Conservation (phyloP, 495 filamentous ascomycete genomes). For the Penicillium mononematosum region DNA sequence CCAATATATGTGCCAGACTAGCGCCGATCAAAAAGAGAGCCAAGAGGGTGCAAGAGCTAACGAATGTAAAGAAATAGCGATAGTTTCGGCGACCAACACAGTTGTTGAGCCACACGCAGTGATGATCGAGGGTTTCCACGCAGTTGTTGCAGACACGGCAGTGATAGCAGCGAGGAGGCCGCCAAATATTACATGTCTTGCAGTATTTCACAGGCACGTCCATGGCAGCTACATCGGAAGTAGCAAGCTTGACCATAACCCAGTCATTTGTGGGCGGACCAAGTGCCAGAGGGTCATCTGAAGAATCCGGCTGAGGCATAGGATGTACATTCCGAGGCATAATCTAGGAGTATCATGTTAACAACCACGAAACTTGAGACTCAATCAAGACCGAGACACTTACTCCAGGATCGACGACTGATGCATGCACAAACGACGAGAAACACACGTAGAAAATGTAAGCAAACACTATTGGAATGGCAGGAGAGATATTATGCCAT, state of each 20-base stretch:
- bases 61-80: conserved; percentile 93
- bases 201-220: conserved; percentile 98
- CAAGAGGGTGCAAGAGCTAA: conserved; percentile 72
- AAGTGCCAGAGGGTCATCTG: conserved; percentile 73
- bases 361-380: conserved; percentile 24
- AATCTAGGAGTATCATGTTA: conserved; percentile 52
- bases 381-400: conserved; percentile 34
- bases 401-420: conserved; percentile 88
- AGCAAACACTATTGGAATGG: conserved; percentile 85
- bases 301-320: conserved; percentile 52
- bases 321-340: conserved; percentile 80
- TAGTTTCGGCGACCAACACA: conserved; percentile 97
- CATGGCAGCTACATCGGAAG: conserved; percentile 74
- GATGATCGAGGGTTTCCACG: conserved; percentile 95
- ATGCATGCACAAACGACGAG: conserved; percentile 91
- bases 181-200: conserved; percentile 95
- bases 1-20: conserved; percentile 73
- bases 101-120: conserved; percentile 99
- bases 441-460: conserved; percentile 88
- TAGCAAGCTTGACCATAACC: conserved; percentile 80
- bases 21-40: conserved; percentile 72
- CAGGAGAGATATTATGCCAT: conserved; percentile 87
- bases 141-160: conserved; percentile 97
- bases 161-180: conserved; percentile 91
- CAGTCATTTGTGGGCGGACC: conserved; percentile 87